Evolutionary conservation across 257 asterid species (phyloP), one percentile per base, ranked within the genome.

Genomic region (Jacaranda mimosifolia): DNA sequence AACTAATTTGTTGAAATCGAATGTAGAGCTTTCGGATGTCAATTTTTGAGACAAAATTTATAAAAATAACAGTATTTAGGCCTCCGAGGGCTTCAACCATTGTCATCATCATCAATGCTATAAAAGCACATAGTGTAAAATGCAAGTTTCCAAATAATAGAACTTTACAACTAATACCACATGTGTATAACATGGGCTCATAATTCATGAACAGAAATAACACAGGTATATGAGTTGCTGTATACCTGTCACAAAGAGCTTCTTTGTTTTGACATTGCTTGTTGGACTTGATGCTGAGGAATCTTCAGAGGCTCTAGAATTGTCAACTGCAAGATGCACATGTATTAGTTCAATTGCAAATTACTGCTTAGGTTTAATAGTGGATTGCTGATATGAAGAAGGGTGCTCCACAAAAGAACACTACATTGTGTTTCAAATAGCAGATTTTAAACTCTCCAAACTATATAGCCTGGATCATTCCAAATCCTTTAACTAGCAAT

Each of bases 161-260:
- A 72, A 72, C 73, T 49, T 42, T 8, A 58, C 46, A 48, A 68
- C 36, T 67, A 36, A 45, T 38, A 52, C 46, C 13, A 39, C 10
- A 53, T 26, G 19, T 58, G 66, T 42, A 66, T 66, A 74, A 51
- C 72, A 75, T 36, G 15, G 57, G 21, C 14, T 46, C 4, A 18
- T 52, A 59, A 19, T 39, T 46, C 66, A 74, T 12, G 60, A 52
- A 53, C 32, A 36, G 4, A 67, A 5, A 60, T 11, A 66, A 42
- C 17, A 38, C 17, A 32, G 48, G 57, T 13, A 18, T 18, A 39
- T 40, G 81, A 74, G 72, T 59, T 63, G 81, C 72, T 52, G 74
- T 77, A 17, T 84, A 93, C 99, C 99, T 39, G 99, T 93, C 46
- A 95, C 85, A 63, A 95, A 95, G 83, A 95, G 90, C 89, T 90